Evolutionary conservation across 768 basidiomycete species (phyloP).

Genomic region (Termitomyces sp.): DNA sequence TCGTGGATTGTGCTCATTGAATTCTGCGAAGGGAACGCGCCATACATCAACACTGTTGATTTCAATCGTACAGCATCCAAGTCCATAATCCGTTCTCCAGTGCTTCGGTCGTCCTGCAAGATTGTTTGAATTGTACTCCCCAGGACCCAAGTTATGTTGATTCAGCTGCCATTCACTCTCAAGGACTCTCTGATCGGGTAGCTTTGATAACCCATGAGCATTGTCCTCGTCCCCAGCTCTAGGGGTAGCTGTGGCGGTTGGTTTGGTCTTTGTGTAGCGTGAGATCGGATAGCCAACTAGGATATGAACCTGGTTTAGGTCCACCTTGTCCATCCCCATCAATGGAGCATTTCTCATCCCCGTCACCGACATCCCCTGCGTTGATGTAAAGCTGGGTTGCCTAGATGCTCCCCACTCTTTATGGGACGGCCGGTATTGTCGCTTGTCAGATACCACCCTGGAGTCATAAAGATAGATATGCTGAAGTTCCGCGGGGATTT

Average conservation of each 20-base stretch:
- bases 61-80: background rate
- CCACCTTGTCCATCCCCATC: background rate
- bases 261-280: background rate
- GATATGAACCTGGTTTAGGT: background rate
- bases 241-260: background rate
- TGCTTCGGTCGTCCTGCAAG: background rate
- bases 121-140: background rate
- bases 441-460: background rate
- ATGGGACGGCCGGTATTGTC: background rate
- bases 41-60: too few species aligned
- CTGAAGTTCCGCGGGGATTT: background rate
- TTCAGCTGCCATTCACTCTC: background rate
- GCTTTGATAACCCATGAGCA: too few species aligned
- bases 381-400: background rate
- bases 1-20: background rate
- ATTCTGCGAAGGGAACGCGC: background rate
- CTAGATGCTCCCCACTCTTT: too few species aligned
- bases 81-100: background rate
- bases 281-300: background rate
- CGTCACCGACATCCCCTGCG: background rate
- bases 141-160: background rate
- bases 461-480: background rate
- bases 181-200: background rate
- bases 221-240: background rate
- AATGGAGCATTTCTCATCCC: background rate